Base-by-base conservation (phyloP, 1,284 basidiomycete species). In the Mycena citricolor region DNA sequence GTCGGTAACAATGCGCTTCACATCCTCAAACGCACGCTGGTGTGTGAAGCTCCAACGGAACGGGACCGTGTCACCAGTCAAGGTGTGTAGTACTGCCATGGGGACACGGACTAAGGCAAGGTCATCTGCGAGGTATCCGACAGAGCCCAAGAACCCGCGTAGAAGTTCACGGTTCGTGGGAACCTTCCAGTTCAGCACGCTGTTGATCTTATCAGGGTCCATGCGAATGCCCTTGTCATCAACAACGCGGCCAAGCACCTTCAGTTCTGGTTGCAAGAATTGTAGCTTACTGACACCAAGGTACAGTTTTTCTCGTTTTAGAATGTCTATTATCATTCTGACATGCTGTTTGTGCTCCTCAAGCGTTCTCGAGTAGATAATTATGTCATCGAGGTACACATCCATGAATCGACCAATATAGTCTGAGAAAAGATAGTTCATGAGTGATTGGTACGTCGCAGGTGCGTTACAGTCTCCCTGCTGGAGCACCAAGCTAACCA, bases 171-270 rank as follows among this genome's bases (percentile, higher is more conserved):
- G 24, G 23, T 40, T 42, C 14, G 39, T 47, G 0, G 54, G 55
- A 0, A 42, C 39, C 39, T 57, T 53, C 65, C 65, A 67, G 2
- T 58, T 54, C 2, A 44, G 11, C 2, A 68, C 53, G 6, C 31
- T 42, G 17, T 63, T 56, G 0, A 63, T 53, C 41, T 66, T 66
- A n/a, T 54, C 28, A 0, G 61, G 57, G 16, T 65, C 63, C 47
- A 63, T 61, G 5, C 40, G 35, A 12, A 68, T 61, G 0, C 66
- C 65, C 0, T 56, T 14, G 7, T 45, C 47, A 10, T 59, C 55
- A 5, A 68, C 48, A 6, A 63, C 47, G 14, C 62, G 60, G 0
- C 66, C 66, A 0, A 66, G 48, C 4, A 67, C 45, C 14, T 58
- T 59, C 16, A 63, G 31, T 17, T 53, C 35, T 0, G 29, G 10